Base-by-base conservation (phyloP, 306 rosid species). In the Vigna mungo region DNA sequence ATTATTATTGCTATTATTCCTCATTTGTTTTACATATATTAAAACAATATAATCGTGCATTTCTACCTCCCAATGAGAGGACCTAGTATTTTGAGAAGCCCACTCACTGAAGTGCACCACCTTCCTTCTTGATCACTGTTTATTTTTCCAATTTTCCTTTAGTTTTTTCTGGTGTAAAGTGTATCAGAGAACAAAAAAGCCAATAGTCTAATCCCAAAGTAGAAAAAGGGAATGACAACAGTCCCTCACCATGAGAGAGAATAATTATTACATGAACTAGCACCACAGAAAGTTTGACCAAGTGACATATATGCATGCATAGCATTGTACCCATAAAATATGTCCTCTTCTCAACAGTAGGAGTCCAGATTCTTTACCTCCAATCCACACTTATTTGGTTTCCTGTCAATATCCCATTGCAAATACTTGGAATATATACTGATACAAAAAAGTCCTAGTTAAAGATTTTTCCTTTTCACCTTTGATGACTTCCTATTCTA, bases 231-330 rank as follows among this genome's bases (percentile, higher is more conserved):
- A 62, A 59, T 74, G 75, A 71, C 43, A 61, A 72, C 68, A 75
- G 73, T 82, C 86, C 86, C 88, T 84, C 85, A 81, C 36, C 81
- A 84, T 61, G 13, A 68, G 60, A 77, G 47, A 72, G 76, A 47
- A 71, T 47, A 79, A 46, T 63, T 58, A 65, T 65, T 75, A 54
- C 86, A 68, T 11, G 85, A 77, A 75, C 51, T 73, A 49, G 56
- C 83, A 73, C 79, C 82, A 68, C 46, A 72, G 67, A 65, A 48
- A 71, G 81, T 63, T 67, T 63, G 49, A 70, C 41, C 47, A 79
- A 54, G 62, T 27, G 52, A 68, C 43, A 76, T 53, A 39, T 56
- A 59, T 34, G 61, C 66, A 65, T 13, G 68, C 65, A 52, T 64
- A 51, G 72, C 32, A 80, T 48, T 80, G 72, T 70, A 78, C 70